phyloP scores from a whole-genome alignment of 2,329 filamentous ascomycete genomes.

The Calonectria hongkongensis region DNA sequence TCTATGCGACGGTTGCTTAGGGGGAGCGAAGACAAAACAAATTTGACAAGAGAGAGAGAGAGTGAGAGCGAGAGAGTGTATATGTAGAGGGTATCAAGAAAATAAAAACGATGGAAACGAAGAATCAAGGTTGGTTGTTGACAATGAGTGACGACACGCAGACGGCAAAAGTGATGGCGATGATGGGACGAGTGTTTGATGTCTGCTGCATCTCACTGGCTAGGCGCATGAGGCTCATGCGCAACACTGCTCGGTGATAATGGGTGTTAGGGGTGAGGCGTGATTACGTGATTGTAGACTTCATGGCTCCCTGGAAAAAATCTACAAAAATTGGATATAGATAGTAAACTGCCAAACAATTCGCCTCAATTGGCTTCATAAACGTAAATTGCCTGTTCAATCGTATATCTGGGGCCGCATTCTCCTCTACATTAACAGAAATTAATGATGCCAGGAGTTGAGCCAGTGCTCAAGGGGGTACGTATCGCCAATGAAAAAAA shows the following conservation, averaged over 20 bases:
- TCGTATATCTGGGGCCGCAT: not conserved
- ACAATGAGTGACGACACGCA: slow-evolving; percentile 11
- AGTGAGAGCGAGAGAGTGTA: not conserved
- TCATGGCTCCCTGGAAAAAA: not conserved
- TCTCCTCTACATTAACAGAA: slow-evolving; percentile 53
- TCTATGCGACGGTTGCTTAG: slow-evolving; percentile 23
- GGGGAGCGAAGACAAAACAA: slow-evolving; percentile 6
- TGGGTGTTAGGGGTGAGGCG: slow-evolving; percentile 46
- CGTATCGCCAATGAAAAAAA: slow-evolving; percentile 27
- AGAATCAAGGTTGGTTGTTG: slow-evolving; percentile 1
- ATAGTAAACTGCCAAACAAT: not conserved
- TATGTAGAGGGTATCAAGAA: slow-evolving; percentile 20
- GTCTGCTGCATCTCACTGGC: slow-evolving; percentile 44
- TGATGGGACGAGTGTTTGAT: slow-evolving; percentile 42
- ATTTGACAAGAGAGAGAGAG: not conserved
- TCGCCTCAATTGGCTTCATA: not conserved
- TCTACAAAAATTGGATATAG: not conserved
- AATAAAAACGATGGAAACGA: slow-evolving; percentile 2
- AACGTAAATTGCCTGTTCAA: not conserved
- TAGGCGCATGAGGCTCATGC: slow-evolving; percentile 46
- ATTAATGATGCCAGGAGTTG: slow-evolving; percentile 58
- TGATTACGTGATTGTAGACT: slow-evolving; percentile 21
- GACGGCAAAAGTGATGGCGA: slow-evolving; percentile 16
- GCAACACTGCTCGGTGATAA: slow-evolving; percentile 55
- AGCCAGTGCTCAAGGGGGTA: slow-evolving; percentile 40